Conservation (phyloP, 2,329 filamentous ascomycete species). For the Aspergillus sp. region DNA sequence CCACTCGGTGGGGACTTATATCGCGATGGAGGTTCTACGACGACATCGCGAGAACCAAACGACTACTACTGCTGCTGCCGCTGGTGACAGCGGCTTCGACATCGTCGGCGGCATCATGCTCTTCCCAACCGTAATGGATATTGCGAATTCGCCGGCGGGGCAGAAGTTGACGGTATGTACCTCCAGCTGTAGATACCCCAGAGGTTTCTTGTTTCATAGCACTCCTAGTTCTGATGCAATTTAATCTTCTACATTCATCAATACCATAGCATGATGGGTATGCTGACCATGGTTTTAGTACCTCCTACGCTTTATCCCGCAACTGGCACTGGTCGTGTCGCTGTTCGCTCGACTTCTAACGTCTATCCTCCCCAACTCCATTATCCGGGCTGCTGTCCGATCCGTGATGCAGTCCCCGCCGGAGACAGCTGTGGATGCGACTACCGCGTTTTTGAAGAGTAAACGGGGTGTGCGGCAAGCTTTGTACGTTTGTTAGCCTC, state of each 20-base stretch:
- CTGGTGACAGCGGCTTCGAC: slow-evolving; percentile 28
- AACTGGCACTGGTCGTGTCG: slow-evolving; percentile 36
- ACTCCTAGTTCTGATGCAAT: background rate
- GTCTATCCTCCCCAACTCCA: slow-evolving; percentile 38
- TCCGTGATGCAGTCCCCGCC: slow-evolving; percentile 42
- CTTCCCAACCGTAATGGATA: slow-evolving; percentile 73
- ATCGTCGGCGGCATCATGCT: slow-evolving; percentile 60
- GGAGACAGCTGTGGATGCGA: slow-evolving; percentile 46
- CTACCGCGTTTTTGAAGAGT: slow-evolving; percentile 52
- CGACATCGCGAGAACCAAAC: slow-evolving; percentile 46
- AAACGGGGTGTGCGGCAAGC: slow-evolving; percentile 53
- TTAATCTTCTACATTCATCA: background rate
- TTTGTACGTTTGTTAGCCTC: slow-evolving; percentile 38
- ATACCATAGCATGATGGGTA: background rate
- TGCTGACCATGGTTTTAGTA: background rate
- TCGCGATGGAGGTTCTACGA: slow-evolving; percentile 67
- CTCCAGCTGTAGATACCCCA: no score
- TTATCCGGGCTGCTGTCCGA: slow-evolving; percentile 45
- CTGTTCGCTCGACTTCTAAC: slow-evolving; percentile 46
- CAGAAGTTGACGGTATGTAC: slow-evolving; percentile 46
- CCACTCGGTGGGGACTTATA: slow-evolving; percentile 73
- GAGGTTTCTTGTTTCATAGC: no score
- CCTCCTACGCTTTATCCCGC: slow-evolving; percentile 36
- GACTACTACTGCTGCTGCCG: background rate
- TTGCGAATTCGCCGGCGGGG: slow-evolving; percentile 63